phyloP scores from a whole-genome alignment of 441 rosid genomes.

The Erysimum cheiri region DNA sequence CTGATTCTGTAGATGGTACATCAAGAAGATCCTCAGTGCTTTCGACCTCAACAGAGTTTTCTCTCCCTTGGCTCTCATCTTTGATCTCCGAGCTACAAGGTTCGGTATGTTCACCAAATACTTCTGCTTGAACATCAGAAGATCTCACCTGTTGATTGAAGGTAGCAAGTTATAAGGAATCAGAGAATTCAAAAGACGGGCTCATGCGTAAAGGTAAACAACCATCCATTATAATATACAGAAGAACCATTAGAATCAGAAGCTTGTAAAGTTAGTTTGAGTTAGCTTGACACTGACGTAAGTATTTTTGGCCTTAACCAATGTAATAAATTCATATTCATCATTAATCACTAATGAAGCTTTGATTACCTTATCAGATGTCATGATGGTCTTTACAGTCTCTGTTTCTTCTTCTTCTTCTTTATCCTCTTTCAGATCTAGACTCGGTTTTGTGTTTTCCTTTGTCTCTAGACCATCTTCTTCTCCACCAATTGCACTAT shows the following conservation, averaged over 20 bases:
- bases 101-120: conserved; percentile 5
- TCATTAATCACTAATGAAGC: no score
- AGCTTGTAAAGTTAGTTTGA: no score
- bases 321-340: no score
- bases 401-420: conserved; percentile 46
- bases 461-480: conserved; percentile 32
- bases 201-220: not conserved
- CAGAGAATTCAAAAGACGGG: not conserved
- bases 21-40: conserved; percentile 18
- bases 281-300: no score
- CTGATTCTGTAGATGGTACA: conserved; percentile 13
- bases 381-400: conserved; percentile 39
- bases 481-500: conserved; percentile 33
- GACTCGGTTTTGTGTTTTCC: conserved; percentile 7
- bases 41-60: conserved; percentile 35
- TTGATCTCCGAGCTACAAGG: conserved; percentile 27
- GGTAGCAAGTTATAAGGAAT: not conserved
- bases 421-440: conserved; percentile 29
- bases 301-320: no score
- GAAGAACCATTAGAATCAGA: not conserved
- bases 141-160: conserved; percentile 19
- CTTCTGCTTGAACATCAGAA: conserved; percentile 29
- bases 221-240: not conserved
- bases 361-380: conserved; percentile 52
- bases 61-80: conserved; percentile 41